Conservation (phyloP, 78 protist genomes). For the Planoprotostelium fungivorum region DNA sequence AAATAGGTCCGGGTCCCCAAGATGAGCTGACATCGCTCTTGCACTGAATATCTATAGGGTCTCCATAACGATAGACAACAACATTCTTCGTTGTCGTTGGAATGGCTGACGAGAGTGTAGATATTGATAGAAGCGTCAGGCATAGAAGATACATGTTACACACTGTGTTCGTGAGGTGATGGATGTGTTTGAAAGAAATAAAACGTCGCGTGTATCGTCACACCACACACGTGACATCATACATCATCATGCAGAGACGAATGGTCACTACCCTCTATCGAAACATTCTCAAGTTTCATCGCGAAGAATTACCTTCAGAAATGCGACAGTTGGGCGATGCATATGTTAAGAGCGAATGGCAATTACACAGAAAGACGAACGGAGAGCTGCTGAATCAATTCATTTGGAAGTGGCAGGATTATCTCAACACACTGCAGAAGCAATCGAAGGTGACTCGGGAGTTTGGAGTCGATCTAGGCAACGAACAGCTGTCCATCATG, state of each 20-base stretch:
- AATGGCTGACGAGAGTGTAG: no score
- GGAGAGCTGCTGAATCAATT: not conserved
- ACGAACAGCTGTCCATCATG: not conserved
- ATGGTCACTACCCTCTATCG: not conserved
- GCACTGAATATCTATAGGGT: not conserved
- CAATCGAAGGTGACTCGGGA: not conserved
- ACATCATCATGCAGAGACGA: not conserved
- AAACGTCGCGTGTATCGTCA: not conserved
- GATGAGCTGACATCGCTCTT: not conserved
- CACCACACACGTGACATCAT: not conserved
- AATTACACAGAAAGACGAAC: not conserved
- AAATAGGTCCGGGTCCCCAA: not conserved
- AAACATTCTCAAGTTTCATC: not conserved
- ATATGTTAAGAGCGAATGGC: not conserved
- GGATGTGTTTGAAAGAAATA: not conserved
- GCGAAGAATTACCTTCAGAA: not conserved
- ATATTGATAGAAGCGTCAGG: no score
- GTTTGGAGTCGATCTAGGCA: not conserved
- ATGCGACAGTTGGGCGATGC: not conserved
- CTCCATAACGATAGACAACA: not conserved
- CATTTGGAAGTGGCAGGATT: not conserved
- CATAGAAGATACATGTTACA: no score
- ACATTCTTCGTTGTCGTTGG: no score
- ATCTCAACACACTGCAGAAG: not conserved
- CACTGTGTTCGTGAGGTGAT: not conserved